Evolutionary conservation across 768 basidiomycete genomes (phyloP).

Genomic region (Cyclocybe aegerita): DNA sequence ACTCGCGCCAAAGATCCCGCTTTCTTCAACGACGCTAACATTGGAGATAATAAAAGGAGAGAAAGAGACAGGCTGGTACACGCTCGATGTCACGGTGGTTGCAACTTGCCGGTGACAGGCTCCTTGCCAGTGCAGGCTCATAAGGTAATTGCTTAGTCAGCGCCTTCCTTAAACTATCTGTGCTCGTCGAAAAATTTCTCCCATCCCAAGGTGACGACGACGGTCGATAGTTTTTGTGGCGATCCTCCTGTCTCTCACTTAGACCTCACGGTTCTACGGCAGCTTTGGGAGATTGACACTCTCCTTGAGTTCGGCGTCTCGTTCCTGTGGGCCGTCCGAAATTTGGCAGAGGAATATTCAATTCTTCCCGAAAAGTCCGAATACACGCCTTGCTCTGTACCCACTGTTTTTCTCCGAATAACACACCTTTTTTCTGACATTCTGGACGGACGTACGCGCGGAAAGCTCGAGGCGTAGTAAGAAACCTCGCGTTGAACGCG

Average conservation of each 20-base stretch:
- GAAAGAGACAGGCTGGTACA: slow-evolving; percentile 17
- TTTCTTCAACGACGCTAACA: slow-evolving; percentile 71
- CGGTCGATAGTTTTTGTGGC: slow-evolving; percentile 47
- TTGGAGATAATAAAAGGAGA: slow-evolving; percentile 30
- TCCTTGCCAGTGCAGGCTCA: slow-evolving; percentile 3
- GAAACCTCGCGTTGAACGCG: slow-evolving; percentile 16
- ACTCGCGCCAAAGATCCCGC: slow-evolving; percentile 66
- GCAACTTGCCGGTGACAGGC: background rate
- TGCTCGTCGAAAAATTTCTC: slow-evolving; percentile 14
- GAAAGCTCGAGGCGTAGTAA: slow-evolving; percentile 16
- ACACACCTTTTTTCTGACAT: background rate
- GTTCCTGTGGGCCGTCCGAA: slow-evolving; percentile 63
- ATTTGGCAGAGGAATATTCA: slow-evolving; percentile 75
- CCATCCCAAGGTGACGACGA: slow-evolving; percentile 74
- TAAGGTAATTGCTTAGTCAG: slow-evolving; percentile 42
- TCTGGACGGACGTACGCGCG: slow-evolving; percentile 13
- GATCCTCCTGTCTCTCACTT: slow-evolving; percentile 76
- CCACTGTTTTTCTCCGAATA: slow-evolving; percentile 13
- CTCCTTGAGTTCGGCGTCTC: slow-evolving; percentile 80
- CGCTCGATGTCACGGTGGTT: slow-evolving; percentile 19
- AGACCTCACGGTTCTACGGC: slow-evolving; percentile 35
- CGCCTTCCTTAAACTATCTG: slow-evolving; percentile 24
- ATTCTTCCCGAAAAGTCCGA: slow-evolving; percentile 13
- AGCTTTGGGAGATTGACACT: slow-evolving; percentile 68
- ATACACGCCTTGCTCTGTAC: slow-evolving; percentile 10